Percentiles rank a stretch among this genome's conserved stretches.
Conservation (phyloP, 2,329 filamentous ascomycete genomes). For the Arthrobotrys sphaeroides region DNA sequence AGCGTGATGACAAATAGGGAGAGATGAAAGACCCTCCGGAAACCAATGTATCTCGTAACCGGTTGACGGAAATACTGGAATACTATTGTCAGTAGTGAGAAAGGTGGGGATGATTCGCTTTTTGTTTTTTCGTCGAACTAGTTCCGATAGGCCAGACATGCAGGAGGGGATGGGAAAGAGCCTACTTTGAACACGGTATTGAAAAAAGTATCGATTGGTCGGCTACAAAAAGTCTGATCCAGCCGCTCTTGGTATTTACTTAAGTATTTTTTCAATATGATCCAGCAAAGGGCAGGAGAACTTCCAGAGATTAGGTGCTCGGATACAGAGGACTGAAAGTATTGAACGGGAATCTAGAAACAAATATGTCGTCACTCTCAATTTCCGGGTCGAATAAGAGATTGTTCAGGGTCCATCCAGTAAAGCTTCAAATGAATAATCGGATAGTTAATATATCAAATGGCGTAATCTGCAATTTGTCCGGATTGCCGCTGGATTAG, state of each 20-base stretch:
- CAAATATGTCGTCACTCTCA: conserved; percentile 29
- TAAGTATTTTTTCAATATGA: background rate
- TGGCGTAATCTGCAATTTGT: conserved; percentile 30
- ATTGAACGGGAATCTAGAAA: conserved; percentile 33
- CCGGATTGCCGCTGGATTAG: conserved; percentile 2
- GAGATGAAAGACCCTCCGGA: background rate
- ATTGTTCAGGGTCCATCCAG: conserved; percentile 39
- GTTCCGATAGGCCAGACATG: conserved; percentile 47
- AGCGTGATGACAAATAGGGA: conserved; percentile 33
- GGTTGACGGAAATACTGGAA: conserved; percentile 21
- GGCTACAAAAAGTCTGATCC: conserved; percentile 13
- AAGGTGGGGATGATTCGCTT: conserved; percentile 6
- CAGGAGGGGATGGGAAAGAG: conserved; percentile 18
- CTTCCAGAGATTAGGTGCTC: conserved; percentile 20
- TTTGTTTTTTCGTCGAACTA: conserved; percentile 11
- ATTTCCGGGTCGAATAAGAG: conserved; percentile 34
- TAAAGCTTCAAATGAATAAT: conserved; percentile 3
- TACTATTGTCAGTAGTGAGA: conserved; percentile 17
- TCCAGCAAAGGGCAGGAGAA: background rate
- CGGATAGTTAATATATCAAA: background rate
- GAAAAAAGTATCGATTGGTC: conserved; percentile 38
- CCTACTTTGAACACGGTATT: conserved; percentile 36
- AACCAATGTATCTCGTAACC: background rate
- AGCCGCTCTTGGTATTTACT: conserved; percentile 26
- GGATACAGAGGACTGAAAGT: conserved; percentile 29